phyloP scores from a whole-genome alignment of 371 early-diverging fungal genomes.

The Mortierella sp. region DNA sequence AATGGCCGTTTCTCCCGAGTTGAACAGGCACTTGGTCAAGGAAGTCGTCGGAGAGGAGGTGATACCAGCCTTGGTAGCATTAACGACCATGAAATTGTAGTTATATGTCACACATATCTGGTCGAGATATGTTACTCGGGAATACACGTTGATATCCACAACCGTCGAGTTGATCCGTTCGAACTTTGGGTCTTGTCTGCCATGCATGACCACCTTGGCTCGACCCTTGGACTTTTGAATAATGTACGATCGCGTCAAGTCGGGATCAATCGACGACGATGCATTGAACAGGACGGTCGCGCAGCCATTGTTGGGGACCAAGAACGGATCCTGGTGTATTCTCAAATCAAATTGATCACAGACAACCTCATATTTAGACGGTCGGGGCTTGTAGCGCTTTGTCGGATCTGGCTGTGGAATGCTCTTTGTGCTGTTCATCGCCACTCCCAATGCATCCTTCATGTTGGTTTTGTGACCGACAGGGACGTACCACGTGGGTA shows the following conservation, averaged over 20 bases:
- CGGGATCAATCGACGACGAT: not conserved
- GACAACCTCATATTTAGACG: conserved; percentile 14
- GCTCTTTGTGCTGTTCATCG: not conserved
- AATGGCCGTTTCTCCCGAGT: conserved; percentile 1
- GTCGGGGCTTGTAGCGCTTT: conserved; percentile 4
- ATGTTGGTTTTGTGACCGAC: conserved; percentile 1
- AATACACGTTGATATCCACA: not conserved
- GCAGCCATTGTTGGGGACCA: conserved; percentile 18
- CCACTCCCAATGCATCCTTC: conserved; percentile 12
- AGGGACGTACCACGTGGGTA: conserved; percentile 15
- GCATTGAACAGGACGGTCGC: conserved; percentile 3
- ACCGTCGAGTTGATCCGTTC: not conserved
- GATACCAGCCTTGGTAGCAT: not conserved
- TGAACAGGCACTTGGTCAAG: conserved; percentile 18
- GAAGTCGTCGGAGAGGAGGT: conserved; percentile 13
- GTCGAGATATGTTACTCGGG: not conserved
- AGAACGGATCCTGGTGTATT: not conserved
- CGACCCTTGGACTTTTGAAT: conserved; percentile 21
- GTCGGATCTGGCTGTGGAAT: conserved; percentile 5
- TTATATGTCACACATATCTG: not conserved
- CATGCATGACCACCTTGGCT: conserved; percentile 21
- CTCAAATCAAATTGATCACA: conserved; percentile 22
- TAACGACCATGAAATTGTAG: not conserved
- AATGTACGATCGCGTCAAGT: conserved; percentile 8
- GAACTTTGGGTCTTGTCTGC: not conserved